Percentiles rank a stretch among this genome's conserved stretches.
Conservation (phyloP, 2,329 filamentous ascomycete species). For the Leptographium wingfieldii region DNA sequence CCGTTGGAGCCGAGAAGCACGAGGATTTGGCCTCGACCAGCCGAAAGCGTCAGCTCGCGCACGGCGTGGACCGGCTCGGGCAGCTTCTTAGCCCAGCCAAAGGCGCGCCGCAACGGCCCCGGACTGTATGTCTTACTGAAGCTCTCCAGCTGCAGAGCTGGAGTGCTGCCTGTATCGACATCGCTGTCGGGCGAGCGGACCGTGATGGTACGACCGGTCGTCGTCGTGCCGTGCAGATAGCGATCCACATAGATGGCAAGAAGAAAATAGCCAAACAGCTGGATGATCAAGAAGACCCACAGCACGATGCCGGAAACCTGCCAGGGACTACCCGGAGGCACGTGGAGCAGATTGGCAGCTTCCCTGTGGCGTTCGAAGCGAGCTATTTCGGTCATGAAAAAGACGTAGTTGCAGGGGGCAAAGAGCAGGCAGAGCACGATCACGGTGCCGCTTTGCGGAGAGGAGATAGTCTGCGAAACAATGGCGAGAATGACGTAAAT, state of each 20-base stretch:
- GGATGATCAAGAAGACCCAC: conserved; percentile 64
- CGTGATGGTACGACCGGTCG: conserved; percentile 42
- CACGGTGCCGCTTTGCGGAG: conserved; percentile 50
- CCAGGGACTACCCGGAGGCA: conserved; percentile 55
- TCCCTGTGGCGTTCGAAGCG: conserved; percentile 55
- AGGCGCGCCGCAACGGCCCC: conserved; percentile 43
- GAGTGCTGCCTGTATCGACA: conserved; percentile 12
- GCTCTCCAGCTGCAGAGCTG: conserved; percentile 55
- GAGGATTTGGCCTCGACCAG: conserved; percentile 68
- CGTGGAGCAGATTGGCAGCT: conserved; percentile 46
- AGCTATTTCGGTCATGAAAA: conserved; percentile 63
- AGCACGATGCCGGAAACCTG: conserved; percentile 60
- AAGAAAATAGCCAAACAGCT: conserved; percentile 66
- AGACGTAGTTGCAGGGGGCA: conserved; percentile 77
- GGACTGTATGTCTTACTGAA: conserved; percentile 73
- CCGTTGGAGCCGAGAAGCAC: conserved; percentile 82
- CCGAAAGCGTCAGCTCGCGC: conserved; percentile 56
- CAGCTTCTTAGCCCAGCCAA: conserved; percentile 31
- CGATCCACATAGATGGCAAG: conserved; percentile 65
- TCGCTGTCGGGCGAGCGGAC: conserved; percentile 17
- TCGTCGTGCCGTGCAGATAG: conserved; percentile 61
- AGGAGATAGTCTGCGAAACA: conserved; percentile 61
- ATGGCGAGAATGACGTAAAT: conserved; percentile 64
- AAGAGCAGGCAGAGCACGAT: conserved; percentile 64
- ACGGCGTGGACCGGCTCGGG: conserved; percentile 69